phyloP scores from a whole-genome alignment of 164 flowering plant species.

The Litsea cubeba region DNA sequence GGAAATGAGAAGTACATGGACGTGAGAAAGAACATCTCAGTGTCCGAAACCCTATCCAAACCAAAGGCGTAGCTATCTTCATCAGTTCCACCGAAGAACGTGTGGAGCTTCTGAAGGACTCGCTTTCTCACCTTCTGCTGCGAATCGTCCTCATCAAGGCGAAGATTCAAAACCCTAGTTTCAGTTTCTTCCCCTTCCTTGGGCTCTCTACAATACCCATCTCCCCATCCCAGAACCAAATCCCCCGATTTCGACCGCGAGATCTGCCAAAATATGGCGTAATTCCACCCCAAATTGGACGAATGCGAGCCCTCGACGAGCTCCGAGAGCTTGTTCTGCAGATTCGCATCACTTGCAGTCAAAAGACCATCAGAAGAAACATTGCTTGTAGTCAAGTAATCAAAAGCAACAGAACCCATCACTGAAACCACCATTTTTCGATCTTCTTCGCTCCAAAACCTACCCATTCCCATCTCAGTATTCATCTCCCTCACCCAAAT shows the following conservation, averaged over 20 bases:
- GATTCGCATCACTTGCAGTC: slow-evolving; percentile 44
- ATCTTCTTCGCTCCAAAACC: slow-evolving; percentile 44
- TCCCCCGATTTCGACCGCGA: slow-evolving; percentile 71
- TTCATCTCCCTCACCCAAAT: slow-evolving; percentile 28
- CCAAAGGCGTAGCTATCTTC: slow-evolving; percentile 78
- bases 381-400: slow-evolving; percentile 38
- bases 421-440: slow-evolving; percentile 49
- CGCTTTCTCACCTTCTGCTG: slow-evolving; percentile 82
- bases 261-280: slow-evolving; percentile 90
- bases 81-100: slow-evolving; percentile 70
- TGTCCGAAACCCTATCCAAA: slow-evolving; percentile 79
- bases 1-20: slow-evolving; percentile 98
- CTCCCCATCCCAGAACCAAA: slow-evolving; percentile 87
- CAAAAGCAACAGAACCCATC: slow-evolving; percentile 50
- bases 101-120: slow-evolving; percentile 77
- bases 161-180: slow-evolving; percentile 24
- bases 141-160: slow-evolving; percentile 45
- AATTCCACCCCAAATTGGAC: slow-evolving; percentile 78
- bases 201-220: slow-evolving; percentile 90
- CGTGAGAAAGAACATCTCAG: slow-evolving; percentile 88
- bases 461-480: slow-evolving; percentile 31
- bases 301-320: slow-evolving; percentile 69
- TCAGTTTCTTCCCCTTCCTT: slow-evolving; percentile 68
- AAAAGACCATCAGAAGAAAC: slow-evolving; percentile 26
- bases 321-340: slow-evolving; percentile 82